phyloP scores from a whole-genome alignment of 73 alveolate genomes.

The Symbiodinium natans region DNA sequence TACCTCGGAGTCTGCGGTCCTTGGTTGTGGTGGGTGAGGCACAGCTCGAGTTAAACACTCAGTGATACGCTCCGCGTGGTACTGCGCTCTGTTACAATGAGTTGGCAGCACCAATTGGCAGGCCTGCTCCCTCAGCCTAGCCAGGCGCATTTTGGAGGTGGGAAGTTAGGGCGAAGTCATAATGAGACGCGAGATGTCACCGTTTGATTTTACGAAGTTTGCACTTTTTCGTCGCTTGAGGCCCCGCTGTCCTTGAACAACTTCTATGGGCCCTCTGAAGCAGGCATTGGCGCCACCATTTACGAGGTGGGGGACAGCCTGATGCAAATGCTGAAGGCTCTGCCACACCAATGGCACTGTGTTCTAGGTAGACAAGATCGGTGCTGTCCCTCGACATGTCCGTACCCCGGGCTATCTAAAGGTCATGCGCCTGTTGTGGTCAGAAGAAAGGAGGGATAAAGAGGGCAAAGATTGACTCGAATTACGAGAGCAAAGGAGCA shows the following conservation, averaged over 20 bases:
- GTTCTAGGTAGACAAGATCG: conserved; percentile 69
- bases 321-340: neutral
- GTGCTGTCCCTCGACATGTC: conserved; percentile 40
- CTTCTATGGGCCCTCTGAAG: conserved; percentile 88
- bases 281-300: conserved; percentile 84
- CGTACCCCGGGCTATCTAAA: neutral
- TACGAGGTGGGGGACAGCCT: conserved; percentile 15
- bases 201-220: too few relatives aligned
- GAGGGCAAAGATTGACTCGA: too few relatives aligned
- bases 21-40: conserved; percentile 78
- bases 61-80: neutral
- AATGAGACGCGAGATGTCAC: too few relatives aligned
- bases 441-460: too few relatives aligned
- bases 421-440: too few relatives aligned
- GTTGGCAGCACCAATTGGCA: too few relatives aligned
- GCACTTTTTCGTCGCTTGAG: neutral
- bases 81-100: neutral
- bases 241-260: conserved; percentile 70
- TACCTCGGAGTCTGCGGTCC: conserved; percentile 81
- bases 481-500: too few relatives aligned
- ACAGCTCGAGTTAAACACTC: neutral
- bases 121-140: conserved; percentile 77
- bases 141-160: conserved; percentile 63
- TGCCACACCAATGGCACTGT: neutral
- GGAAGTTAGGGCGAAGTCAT: neutral